Evolutionary conservation across 1,284 basidiomycete genomes (phyloP).

Genomic region (Tilletia caries): DNA sequence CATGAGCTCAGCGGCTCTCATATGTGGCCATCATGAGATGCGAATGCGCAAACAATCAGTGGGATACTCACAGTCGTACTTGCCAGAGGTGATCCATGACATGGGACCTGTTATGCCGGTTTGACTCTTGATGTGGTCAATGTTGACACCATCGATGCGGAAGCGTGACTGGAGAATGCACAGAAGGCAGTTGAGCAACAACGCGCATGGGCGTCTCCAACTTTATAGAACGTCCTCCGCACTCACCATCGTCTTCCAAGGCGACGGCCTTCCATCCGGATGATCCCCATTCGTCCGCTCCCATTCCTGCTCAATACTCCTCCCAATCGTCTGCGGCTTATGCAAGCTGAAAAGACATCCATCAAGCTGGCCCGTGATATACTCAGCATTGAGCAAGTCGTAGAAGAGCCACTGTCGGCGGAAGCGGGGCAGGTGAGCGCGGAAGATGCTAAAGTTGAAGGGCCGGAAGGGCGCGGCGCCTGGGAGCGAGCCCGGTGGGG

Average conservation of each 20-base stretch:
- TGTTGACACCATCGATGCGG: constrained; percentile 91
- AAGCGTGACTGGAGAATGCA: constrained; percentile 68
- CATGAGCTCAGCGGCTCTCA: too few relatives aligned
- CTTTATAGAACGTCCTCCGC: neutral
- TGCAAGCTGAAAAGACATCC: constrained; percentile 96
- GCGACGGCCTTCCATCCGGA: constrained; percentile 9
- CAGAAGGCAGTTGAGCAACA: neutral
- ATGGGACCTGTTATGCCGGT: constrained; percentile 69
- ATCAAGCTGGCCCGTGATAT: constrained; percentile 94
- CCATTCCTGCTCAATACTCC: constrained; percentile 69
- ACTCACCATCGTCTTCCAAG: constrained; percentile 82
- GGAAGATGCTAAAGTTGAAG: constrained; percentile 85
- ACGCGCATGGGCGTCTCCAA: too few relatives aligned
- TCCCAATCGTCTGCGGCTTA: constrained; percentile 90
- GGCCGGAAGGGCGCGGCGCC: constrained; percentile 69
- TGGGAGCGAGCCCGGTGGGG: constrained; percentile 32
- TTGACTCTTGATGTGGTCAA: constrained; percentile 89
- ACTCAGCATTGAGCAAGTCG: constrained; percentile 75
- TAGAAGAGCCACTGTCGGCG: constrained; percentile 95
- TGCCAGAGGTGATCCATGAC: constrained; percentile 94
- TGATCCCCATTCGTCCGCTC: constrained; percentile 44
- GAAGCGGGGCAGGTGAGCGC: constrained; percentile 78
- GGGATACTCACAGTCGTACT: constrained; percentile 68
- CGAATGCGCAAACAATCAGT: too few relatives aligned
- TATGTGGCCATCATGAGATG: too few relatives aligned